Percentiles rank a stretch among this genome's conserved stretches.
Conservation (phyloP, 2,329 filamentous ascomycete genomes). For the Purpureocillium takamizusanense region DNA sequence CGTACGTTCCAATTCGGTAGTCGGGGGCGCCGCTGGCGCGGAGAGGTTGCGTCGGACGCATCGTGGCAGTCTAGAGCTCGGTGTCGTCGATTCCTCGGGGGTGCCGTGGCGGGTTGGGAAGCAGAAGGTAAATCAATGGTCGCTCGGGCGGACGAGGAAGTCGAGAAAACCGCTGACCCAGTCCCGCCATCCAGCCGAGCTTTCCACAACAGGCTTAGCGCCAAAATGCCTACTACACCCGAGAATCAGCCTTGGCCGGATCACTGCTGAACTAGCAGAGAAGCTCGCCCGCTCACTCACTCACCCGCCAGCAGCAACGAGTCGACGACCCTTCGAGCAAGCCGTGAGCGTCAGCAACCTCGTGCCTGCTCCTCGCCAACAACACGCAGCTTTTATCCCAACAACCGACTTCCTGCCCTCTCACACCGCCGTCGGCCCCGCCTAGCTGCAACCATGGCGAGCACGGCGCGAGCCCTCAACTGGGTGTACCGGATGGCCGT, state of each 20-base stretch:
- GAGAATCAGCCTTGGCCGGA: slow-evolving; percentile 11
- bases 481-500: slow-evolving; percentile 61
- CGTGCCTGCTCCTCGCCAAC: neutral
- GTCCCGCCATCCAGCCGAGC: slow-evolving; percentile 19
- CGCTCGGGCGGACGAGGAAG: slow-evolving; percentile 14
- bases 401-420: neutral
- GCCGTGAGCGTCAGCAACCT: too few species aligned
- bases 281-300: neutral
- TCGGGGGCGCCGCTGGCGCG: slow-evolving; percentile 23
- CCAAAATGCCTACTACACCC: slow-evolving; percentile 4
- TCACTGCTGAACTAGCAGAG: too few species aligned
- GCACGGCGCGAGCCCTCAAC: slow-evolving; percentile 48
- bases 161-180: slow-evolving; percentile 15
- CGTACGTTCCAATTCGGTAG: slow-evolving; percentile 24
- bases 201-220: slow-evolving; percentile 25
- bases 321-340: too few species aligned
- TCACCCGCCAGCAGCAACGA: too few species aligned
- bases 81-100: slow-evolving; percentile 12
- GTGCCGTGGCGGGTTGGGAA: slow-evolving; percentile 10
- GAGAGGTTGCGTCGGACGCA: slow-evolving; percentile 32
- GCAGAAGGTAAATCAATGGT: slow-evolving; percentile 13
- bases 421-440: neutral
- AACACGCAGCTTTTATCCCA: neutral
- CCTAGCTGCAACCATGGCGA: slow-evolving; percentile 29
- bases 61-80: slow-evolving; percentile 19